Conservation (phyloP, 192 early-diverging fungal genomes). For the Lobosporangium transversale region DNA sequence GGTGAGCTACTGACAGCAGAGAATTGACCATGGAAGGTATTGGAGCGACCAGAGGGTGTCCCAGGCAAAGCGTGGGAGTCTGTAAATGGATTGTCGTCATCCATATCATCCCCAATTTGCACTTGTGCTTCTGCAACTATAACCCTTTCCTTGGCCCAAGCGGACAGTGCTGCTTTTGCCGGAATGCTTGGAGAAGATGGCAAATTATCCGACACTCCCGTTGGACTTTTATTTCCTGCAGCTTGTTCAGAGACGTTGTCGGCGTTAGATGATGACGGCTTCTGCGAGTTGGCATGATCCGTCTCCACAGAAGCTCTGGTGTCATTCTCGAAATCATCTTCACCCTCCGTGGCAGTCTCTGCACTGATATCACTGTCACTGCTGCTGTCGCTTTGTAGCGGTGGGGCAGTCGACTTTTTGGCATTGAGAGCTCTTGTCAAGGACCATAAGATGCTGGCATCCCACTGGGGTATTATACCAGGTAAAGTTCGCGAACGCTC, state of each 20-base stretch:
- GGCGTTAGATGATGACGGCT: background rate
- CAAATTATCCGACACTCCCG: too few species aligned
- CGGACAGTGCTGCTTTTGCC: conserved; percentile 16
- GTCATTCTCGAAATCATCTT: background rate
- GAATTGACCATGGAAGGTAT: background rate
- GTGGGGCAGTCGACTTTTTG: conserved; percentile 20
- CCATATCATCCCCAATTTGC: conserved; percentile 36
- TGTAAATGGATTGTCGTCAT: conserved; percentile 49
- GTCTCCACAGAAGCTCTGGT: background rate
- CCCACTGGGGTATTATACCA: conserved; percentile 42
- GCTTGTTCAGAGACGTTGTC: background rate
- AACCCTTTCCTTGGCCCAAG: conserved; percentile 17
- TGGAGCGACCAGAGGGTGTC: background rate
- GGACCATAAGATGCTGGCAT: conserved; percentile 28
- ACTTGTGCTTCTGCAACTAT: conserved; percentile 44
- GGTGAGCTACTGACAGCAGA: conserved; percentile 1
- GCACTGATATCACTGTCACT: conserved; percentile 27
- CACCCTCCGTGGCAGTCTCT: conserved; percentile 3
- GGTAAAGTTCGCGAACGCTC: conserved; percentile 42
- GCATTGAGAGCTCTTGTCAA: conserved; percentile 27
- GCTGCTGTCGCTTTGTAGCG: conserved; percentile 38
- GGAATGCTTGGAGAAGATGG: conserved; percentile 15
- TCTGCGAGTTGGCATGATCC: background rate
- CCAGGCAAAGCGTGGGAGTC: conserved; percentile 39
- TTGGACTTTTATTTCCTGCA: background rate